phyloP scores from a whole-genome alignment of 345 rosid genomes.

The Clausena lansium region DNA sequence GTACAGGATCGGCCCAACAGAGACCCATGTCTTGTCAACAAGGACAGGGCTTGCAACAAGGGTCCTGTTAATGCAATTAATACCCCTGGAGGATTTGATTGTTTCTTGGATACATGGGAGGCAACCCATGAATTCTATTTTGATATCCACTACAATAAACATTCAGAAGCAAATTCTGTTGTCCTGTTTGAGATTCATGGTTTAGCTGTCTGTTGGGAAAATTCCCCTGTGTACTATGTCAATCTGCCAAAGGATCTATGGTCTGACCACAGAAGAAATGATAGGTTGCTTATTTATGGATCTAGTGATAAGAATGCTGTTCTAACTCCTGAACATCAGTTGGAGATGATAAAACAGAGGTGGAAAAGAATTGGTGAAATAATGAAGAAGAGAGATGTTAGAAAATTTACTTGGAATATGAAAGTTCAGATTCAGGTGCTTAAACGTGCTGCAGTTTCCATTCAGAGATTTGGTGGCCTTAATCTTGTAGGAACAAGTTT shows the following conservation, averaged over 20 bases:
- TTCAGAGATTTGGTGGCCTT: constrained; percentile 55
- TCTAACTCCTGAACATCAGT: constrained; percentile 32
- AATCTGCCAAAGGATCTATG: constrained; percentile 76
- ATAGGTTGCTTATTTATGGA: constrained; percentile 26
- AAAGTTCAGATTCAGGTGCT: constrained; percentile 86
- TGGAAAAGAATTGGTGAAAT: constrained; percentile 78
- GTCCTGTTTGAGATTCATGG: constrained; percentile 77
- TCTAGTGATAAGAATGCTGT: constrained; percentile 32
- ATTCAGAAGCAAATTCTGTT: constrained; percentile 43
- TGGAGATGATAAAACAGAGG: constrained; percentile 50
- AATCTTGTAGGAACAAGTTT: constrained; percentile 36
- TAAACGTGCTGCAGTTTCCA: constrained; percentile 62
- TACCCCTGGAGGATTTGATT: constrained; percentile 73
- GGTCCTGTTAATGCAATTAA: constrained; percentile 74
- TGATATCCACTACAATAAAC: constrained; percentile 76
- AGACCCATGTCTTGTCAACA: constrained; percentile 26
- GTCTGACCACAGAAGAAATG: constrained; percentile 39
- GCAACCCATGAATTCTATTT: constrained; percentile 66
- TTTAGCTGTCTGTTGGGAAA: constrained; percentile 87
- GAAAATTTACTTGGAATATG: constrained; percentile 87
- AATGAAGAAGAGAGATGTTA: constrained; percentile 58
- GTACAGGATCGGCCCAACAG: constrained; percentile 13
- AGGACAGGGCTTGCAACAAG: constrained; percentile 44
- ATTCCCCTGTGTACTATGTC: constrained; percentile 78
- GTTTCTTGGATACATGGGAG: constrained; percentile 84